A percentile compares a stretch with the other conserved stretches of the same genome.
These are phyloP conservation scores for Colletotrichum chlorophyti DNA, from an alignment of 2,329 filamentous ascomycete genomes.

Conservation along the genomic window DNA sequence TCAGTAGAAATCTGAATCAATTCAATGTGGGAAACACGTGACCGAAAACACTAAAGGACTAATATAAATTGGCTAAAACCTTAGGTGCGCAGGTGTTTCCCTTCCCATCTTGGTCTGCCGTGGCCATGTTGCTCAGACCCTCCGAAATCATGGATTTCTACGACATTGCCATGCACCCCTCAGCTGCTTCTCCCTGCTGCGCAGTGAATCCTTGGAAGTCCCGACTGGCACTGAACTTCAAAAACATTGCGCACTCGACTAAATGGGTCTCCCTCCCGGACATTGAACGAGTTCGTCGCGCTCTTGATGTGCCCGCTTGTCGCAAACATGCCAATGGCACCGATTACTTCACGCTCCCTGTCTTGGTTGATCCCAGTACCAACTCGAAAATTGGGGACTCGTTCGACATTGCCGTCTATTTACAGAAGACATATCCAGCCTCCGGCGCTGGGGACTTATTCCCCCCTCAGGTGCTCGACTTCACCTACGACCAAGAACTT, in stretches of 20 bases:
- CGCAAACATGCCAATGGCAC: slow-evolving; percentile 63
- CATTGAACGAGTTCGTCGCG: slow-evolving; percentile 53
- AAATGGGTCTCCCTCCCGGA: slow-evolving; percentile 59
- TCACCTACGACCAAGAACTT: slow-evolving; percentile 37
- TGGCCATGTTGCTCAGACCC: no score
- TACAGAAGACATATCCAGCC: slow-evolving; percentile 58
- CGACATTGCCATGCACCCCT: slow-evolving; percentile 47
- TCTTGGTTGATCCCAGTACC: slow-evolving; percentile 55
- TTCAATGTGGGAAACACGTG: no score
- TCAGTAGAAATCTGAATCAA: no score
- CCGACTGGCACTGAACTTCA: slow-evolving; percentile 50
- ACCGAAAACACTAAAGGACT: no score
- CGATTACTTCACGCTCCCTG: slow-evolving; percentile 67
- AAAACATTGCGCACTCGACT: slow-evolving; percentile 41
- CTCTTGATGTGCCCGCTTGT: slow-evolving; percentile 52
- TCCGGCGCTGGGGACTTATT: slow-evolving; percentile 56
- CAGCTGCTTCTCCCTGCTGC: slow-evolving; percentile 34
- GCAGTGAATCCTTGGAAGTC: slow-evolving; percentile 42
- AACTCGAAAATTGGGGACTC: slow-evolving; percentile 60
- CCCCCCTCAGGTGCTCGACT: slow-evolving; percentile 50
- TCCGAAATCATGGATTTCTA: no score
- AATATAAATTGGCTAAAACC: no score
- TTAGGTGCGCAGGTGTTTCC: no score
- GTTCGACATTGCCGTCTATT: slow-evolving; percentile 69
- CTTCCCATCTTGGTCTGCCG: no score